Evolutionary conservation across 1,284 basidiomycete genomes (phyloP).

Genomic region (Cryptococcus sp.): DNA sequence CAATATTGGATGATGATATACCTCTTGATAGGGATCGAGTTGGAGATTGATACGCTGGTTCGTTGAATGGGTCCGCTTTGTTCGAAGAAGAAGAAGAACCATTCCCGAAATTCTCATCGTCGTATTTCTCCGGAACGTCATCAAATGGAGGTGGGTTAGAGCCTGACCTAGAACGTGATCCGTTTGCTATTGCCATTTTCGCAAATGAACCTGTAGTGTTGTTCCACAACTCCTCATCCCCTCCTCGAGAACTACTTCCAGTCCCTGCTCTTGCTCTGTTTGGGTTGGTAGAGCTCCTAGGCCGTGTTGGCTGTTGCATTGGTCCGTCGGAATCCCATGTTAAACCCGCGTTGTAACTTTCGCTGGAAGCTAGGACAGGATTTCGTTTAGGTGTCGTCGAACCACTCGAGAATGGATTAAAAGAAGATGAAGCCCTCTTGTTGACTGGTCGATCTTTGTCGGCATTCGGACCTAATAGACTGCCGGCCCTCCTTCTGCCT

Average conservation of each 20-base stretch:
- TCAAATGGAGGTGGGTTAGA: conserved; percentile 13
- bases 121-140: background rate
- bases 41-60: background rate
- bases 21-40: background rate
- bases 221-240: background rate
- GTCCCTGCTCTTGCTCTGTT: background rate
- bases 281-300: background rate
- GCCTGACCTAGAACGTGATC: conserved; percentile 4
- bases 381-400: conserved; percentile 15
- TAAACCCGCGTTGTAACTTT: conserved; percentile 38
- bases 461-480: conserved; percentile 7
- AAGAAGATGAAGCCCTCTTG: conserved; percentile 11
- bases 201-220: background rate
- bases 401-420: conserved; percentile 29
- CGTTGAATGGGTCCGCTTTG: background rate
- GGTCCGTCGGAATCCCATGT: conserved; percentile 33
- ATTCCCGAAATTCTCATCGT: background rate
- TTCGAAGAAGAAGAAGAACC: background rate
- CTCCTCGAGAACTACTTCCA: background rate
- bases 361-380: conserved; percentile 21
- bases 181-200: background rate
- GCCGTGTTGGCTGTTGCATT: conserved; percentile 3
- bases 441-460: conserved; percentile 6
- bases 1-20: no score
- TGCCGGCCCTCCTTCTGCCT: conserved; percentile 15